Percentiles rank a stretch among this genome's conserved stretches.
Evolutionary conservation across 306 rosid species (phyloP).

Genomic region (Inga leiocalycina): DNA sequence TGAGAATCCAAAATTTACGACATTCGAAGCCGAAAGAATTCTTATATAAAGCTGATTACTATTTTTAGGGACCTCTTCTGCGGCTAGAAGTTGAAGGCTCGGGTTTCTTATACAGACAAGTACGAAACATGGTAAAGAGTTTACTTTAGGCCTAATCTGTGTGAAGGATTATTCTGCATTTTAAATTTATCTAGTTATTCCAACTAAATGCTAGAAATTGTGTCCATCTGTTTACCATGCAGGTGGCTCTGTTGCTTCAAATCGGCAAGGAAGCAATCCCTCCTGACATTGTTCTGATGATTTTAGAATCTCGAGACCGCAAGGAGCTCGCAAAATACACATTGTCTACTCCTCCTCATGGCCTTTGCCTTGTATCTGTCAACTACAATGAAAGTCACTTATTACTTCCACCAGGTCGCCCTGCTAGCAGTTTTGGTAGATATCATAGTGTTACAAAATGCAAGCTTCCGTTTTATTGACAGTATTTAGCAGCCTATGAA

Average conservation of each 20-base stretch:
- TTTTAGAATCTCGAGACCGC: slow-evolving; percentile 80
- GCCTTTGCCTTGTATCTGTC: slow-evolving; percentile 76
- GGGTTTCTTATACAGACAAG: slow-evolving; percentile 93
- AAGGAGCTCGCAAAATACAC: slow-evolving; percentile 84
- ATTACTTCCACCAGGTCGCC: slow-evolving; percentile 64
- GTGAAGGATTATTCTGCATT: not conserved
- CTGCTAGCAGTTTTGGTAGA: slow-evolving; percentile 74
- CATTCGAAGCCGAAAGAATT: not conserved
- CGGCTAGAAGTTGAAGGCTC: slow-evolving; percentile 88
- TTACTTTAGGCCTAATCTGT: slow-evolving; percentile 15
- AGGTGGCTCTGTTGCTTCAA: slow-evolving; percentile 89
- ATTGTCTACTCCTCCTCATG: slow-evolving; percentile 72
- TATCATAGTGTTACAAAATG: slow-evolving; percentile 69
- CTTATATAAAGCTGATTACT: slow-evolving; percentile 19
- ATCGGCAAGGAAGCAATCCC: slow-evolving; percentile 88
- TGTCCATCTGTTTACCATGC: slow-evolving; percentile 13
- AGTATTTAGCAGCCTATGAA: slow-evolving; percentile 1
- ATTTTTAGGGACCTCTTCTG: slow-evolving; percentile 45
- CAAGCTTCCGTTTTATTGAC: slow-evolving; percentile 73
- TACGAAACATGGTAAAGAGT: slow-evolving; percentile 82
- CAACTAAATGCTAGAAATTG: slow-evolving; percentile 4
- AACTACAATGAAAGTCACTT: slow-evolving; percentile 75
- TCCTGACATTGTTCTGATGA: slow-evolving; percentile 65
- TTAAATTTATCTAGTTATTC: not conserved
- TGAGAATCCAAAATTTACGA: too few relatives aligned